A percentile compares a stretch with the other conserved stretches of the same genome.
These are phyloP conservation scores for Rehmannia glutinosa DNA, from an alignment of 257 asterid species.

Conservation along the genomic window DNA sequence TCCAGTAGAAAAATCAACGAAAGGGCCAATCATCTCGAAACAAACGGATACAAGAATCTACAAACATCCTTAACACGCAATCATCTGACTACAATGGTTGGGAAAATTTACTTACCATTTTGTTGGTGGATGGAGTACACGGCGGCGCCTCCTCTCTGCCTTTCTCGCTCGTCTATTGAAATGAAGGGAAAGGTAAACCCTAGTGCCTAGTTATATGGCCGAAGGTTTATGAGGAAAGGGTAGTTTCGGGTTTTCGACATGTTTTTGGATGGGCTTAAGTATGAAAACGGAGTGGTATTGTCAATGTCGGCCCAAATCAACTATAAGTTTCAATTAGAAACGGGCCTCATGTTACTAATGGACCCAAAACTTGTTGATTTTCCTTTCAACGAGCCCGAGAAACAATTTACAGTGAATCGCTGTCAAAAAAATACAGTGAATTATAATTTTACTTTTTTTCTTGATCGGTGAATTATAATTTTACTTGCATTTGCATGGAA, in stretches of 20 bases:
- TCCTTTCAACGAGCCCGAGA: neutral
- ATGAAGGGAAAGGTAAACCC: constrained; percentile 16
- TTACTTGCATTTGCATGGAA: too few relatives aligned
- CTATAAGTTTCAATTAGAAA: neutral
- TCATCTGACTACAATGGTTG: neutral
- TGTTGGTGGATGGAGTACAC: constrained; percentile 10
- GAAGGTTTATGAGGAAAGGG: neutral
- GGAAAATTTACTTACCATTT: constrained; percentile 23
- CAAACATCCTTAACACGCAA: neutral
- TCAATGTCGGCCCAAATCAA: neutral
- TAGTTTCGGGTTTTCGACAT: neutral
- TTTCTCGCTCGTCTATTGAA: constrained; percentile 1
- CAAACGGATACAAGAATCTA: neutral
- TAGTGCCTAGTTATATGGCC: constrained; percentile 12
- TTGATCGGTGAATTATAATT: too few relatives aligned
- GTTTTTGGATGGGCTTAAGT: neutral
- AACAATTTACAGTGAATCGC: too few relatives aligned
- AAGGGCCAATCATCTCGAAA: neutral
- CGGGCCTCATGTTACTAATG: neutral
- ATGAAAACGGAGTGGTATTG: too few relatives aligned
- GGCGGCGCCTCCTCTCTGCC: constrained; percentile 22
- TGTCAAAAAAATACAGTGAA: too few relatives aligned
- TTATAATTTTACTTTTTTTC: too few relatives aligned
- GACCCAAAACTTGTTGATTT: neutral
- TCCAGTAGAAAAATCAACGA: neutral